Conservation (phyloP, 2,329 filamentous ascomycete genomes). For the Fusarium incarnatum region DNA sequence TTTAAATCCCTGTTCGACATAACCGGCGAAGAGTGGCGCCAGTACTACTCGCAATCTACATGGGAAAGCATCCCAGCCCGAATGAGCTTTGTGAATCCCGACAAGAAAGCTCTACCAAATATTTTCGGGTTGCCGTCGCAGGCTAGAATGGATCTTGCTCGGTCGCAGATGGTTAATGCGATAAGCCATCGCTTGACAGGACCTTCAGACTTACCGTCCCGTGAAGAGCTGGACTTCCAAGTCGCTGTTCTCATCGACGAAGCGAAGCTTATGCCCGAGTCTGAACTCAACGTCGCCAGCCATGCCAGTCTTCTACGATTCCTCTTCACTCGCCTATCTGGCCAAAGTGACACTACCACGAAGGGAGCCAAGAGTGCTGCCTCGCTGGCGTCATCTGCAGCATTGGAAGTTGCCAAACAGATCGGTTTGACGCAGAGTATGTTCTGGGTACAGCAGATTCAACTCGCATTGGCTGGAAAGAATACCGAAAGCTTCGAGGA, state of each 20-base stretch:
- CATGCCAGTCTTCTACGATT: conserved; percentile 35
- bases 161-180: conserved; percentile 34
- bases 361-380: background rate
- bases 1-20: conserved; percentile 44
- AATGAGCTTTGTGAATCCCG: conserved; percentile 44
- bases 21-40: conserved; percentile 43
- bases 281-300: conserved; percentile 28
- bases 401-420: conserved; percentile 29
- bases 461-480: conserved; percentile 23
- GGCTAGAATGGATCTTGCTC: conserved; percentile 31
- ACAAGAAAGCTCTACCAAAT: conserved; percentile 47
- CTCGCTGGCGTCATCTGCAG: conserved; percentile 20
- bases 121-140: conserved; percentile 35
- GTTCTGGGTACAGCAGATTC: conserved; percentile 48
- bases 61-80: conserved; percentile 48
- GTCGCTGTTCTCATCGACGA: conserved; percentile 41
- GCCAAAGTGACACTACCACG: background rate
- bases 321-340: conserved; percentile 12
- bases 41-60: conserved; percentile 41
- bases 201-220: conserved; percentile 12
- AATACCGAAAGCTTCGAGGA: conserved; percentile 26
- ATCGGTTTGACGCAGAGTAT: conserved; percentile 42
- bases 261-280: conserved; percentile 27
- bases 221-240: conserved; percentile 38
- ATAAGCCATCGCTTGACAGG: conserved; percentile 13